Evolutionary conservation across 2,329 filamentous ascomycete species (phyloP), one percentile per base, ranked within the genome.

Genomic region (Cladosporium velox): DNA sequence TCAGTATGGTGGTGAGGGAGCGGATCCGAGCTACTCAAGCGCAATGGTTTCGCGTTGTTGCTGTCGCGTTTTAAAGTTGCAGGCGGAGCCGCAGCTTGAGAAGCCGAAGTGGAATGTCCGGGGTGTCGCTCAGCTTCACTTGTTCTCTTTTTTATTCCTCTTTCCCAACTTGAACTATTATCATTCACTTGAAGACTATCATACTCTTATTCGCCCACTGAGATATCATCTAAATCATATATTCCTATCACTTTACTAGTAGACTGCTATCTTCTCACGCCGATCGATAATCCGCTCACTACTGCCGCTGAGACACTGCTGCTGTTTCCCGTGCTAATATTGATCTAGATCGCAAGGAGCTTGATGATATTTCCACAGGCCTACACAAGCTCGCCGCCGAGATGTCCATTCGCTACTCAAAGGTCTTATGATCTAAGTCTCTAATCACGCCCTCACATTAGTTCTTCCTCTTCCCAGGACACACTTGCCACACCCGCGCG

Each of bases 41-140:
- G 44, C 60, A 63, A 63, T 54, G 60, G 15, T 24, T 41, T 55
- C 28, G 52, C 32, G 60, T 41, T n/a, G 59, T 21, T 24, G 26
- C 12, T 51, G 59, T 55, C 52, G 52, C 52, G 52, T 34, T 30
- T 55, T 24, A 30, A 32, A 10, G 30, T 55, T 55, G 52, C 30
- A 24, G n/a, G 6, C n/a, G 15, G 14, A 24, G 28, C 12, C 18
- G 41, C 4, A 32, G 59, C 28, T 61, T 41, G 24, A 18, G 55
- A 26, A 41, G 55, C 34, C 14, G 55, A 28, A 61, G 26, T 32
- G 15, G 32, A 15, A 32, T 63, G 54, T 28, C 60, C 60, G 21
- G 54, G 34, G 12, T 4, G 34, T 8, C 28, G 28, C 28, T 30
- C 28, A 30, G 28, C 52, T 34, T 55, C 52, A 34, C 32, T 44